A percentile compares a stretch with the other conserved stretches of the same genome.
These are phyloP conservation scores for Triangularia setosa DNA, from an alignment of 2,329 filamentous ascomycete species.

Conservation along the genomic window DNA sequence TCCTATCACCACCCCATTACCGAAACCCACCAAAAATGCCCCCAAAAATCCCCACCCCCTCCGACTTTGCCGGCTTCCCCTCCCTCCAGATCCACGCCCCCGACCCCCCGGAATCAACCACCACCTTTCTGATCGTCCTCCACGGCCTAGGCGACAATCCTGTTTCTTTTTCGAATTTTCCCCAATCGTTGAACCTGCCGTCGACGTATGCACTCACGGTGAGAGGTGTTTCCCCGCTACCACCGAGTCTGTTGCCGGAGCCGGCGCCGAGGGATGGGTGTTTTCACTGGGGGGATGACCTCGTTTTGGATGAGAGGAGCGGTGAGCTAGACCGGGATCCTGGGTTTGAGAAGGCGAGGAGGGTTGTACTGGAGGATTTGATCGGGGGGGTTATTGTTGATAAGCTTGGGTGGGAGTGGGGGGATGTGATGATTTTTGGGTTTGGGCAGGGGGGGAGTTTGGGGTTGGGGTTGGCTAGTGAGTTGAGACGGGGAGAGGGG, in stretches of 20 bases:
- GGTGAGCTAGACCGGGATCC: constrained; percentile 57
- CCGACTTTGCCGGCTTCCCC: constrained; percentile 46
- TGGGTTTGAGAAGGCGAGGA: constrained; percentile 47
- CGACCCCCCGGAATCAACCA: constrained; percentile 56
- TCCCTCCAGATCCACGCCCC: constrained; percentile 47
- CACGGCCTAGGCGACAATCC: constrained; percentile 81
- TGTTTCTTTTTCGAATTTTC: constrained; percentile 64
- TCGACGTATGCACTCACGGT: constrained; percentile 73
- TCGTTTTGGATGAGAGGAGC: constrained; percentile 47
- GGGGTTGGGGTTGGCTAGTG: constrained; percentile 39
- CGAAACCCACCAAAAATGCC: constrained; percentile 33
- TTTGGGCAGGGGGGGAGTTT: constrained; percentile 65
- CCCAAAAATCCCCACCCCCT: constrained; percentile 46
- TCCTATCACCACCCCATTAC: neutral
- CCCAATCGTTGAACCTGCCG: constrained; percentile 64
- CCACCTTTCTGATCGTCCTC: constrained; percentile 74
- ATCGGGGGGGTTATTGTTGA: constrained; percentile 48
- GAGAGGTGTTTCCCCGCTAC: constrained; percentile 65
- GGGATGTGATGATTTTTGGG: constrained; percentile 61
- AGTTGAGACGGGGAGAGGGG: neutral
- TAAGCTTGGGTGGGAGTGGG: constrained; percentile 55
- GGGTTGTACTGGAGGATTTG: constrained; percentile 47
- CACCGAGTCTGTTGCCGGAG: constrained; percentile 59
- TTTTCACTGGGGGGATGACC: constrained; percentile 66
- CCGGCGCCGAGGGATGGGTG: constrained; percentile 30